Conservation (phyloP, 345 rosid species). For the Dovyalis caffra region DNA sequence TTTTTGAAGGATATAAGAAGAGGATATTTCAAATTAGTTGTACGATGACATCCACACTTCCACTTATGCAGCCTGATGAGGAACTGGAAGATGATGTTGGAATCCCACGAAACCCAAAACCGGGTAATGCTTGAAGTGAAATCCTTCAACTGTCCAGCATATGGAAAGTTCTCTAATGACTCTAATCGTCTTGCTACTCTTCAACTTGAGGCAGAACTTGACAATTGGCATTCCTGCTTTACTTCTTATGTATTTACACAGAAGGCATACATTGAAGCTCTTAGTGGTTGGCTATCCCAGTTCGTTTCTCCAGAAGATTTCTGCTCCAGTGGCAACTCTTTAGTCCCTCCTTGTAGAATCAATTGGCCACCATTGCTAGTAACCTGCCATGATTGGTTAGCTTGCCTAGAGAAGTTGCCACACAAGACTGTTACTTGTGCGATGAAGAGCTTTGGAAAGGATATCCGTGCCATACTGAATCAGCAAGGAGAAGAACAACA, state of each 20-base stretch:
- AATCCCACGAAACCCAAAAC: conserved; percentile 42
- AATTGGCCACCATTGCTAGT: conserved; percentile 31
- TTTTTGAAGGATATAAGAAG: not conserved
- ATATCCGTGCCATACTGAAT: conserved; percentile 29
- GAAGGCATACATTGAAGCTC: conserved; percentile 43
- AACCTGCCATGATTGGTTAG: conserved; percentile 39
- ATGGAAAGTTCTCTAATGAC: conserved; percentile 28
- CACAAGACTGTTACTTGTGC: conserved; percentile 29
- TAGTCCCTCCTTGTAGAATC: not conserved
- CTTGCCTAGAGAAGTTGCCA: conserved; percentile 35
- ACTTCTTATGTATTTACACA: conserved; percentile 30
- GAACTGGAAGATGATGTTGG: conserved; percentile 39
- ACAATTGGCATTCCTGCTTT: conserved; percentile 40
- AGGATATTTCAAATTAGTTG: not conserved
- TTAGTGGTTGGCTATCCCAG: conserved; percentile 40
- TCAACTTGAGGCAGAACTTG: conserved; percentile 41
- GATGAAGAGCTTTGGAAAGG: conserved; percentile 30
- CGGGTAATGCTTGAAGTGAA: conserved; percentile 37
- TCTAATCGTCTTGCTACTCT: conserved; percentile 42
- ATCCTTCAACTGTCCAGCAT: conserved; percentile 21
- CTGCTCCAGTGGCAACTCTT: conserved; percentile 17
- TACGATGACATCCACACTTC: conserved; percentile 2
- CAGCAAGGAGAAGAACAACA: conserved; percentile 48
- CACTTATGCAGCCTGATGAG: conserved; percentile 34
- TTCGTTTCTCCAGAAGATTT: conserved; percentile 37